Percentiles rank a stretch among this genome's conserved stretches.
These are phyloP conservation scores for Juglanconis oblonga DNA, from an alignment of 2,329 filamentous ascomycete genomes.

Conservation along the genomic window DNA sequence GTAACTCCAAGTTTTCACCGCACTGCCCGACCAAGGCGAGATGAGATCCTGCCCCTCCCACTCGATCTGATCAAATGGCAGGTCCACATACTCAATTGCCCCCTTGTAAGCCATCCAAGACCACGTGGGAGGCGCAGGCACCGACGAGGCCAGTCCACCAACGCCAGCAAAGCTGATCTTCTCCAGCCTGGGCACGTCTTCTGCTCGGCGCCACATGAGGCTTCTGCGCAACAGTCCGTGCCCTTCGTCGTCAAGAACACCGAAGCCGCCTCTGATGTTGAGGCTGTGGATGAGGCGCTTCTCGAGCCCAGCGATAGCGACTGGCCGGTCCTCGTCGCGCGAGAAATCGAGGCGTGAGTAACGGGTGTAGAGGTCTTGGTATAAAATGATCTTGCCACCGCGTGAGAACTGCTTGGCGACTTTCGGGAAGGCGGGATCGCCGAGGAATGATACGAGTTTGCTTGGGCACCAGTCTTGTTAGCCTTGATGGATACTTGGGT, in stretches of 20 bases:
- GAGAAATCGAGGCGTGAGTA: constrained; percentile 30
- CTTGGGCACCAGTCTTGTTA: not conserved
- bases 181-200: not conserved
- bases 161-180: not conserved
- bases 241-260: constrained; percentile 27
- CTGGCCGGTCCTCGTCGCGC: constrained; percentile 24
- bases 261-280: constrained; percentile 25
- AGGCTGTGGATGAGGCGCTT: constrained; percentile 25
- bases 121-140: not conserved
- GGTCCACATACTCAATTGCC: not conserved
- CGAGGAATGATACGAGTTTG: constrained; percentile 23
- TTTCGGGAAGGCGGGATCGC: constrained; percentile 27
- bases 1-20: not conserved
- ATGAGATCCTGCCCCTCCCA: not conserved
- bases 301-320: constrained; percentile 32
- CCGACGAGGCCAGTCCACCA: no score
- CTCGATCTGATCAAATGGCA: not conserved
- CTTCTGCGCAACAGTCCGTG: constrained; percentile 24
- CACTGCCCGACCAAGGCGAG: not conserved
- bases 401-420: constrained; percentile 10
- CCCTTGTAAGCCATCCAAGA: constrained; percentile 12
- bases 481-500: not conserved
- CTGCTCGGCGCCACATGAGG: constrained; percentile 25
- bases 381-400: constrained; percentile 24
- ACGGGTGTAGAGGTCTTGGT: constrained; percentile 25